A percentile compares a stretch with the other conserved stretches of the same genome.
These are phyloP conservation scores for Trichomonas gallinae DNA, from an alignment of 208 protist species.

Conservation along the genomic window DNA sequence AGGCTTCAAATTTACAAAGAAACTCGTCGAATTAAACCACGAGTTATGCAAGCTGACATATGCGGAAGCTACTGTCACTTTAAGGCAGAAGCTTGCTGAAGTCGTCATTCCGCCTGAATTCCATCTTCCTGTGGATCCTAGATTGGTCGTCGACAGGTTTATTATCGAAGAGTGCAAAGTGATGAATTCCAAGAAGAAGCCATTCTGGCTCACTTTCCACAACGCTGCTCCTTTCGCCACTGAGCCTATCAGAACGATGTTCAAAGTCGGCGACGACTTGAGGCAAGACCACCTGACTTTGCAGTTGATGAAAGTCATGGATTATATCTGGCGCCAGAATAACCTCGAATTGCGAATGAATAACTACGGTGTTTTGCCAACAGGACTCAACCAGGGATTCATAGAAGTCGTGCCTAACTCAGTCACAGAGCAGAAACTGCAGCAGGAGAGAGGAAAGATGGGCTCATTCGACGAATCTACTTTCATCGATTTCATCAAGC, in stretches of 20 bases:
- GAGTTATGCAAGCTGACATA: background rate
- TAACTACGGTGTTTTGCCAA: background rate
- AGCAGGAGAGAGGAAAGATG: background rate
- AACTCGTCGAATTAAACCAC: background rate
- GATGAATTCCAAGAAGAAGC: constrained; percentile 71
- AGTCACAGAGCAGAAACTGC: background rate
- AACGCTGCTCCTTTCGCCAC: constrained; percentile 56
- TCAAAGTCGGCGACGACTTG: constrained; percentile 53
- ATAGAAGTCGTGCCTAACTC: constrained; percentile 12
- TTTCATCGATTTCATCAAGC: background rate
- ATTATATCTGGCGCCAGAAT: constrained; percentile 40
- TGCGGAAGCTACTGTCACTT: background rate
- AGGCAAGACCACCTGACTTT: constrained; percentile 50
- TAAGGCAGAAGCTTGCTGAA: background rate
- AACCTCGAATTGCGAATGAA: constrained; percentile 40
- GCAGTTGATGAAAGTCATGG: constrained; percentile 44
- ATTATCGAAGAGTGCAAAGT: constrained; percentile 66
- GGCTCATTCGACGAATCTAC: background rate
- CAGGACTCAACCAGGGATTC: background rate
- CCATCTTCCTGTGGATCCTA: constrained; percentile 22
- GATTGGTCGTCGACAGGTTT: constrained; percentile 31
- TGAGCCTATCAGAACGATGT: constrained; percentile 45
- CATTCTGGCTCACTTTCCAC: constrained; percentile 65
- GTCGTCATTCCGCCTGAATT: background rate
- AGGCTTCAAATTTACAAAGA: background rate